Evolutionary conservation across 495 filamentous ascomycete genomes (phyloP).

Genomic region (Penicillium lividum): DNA sequence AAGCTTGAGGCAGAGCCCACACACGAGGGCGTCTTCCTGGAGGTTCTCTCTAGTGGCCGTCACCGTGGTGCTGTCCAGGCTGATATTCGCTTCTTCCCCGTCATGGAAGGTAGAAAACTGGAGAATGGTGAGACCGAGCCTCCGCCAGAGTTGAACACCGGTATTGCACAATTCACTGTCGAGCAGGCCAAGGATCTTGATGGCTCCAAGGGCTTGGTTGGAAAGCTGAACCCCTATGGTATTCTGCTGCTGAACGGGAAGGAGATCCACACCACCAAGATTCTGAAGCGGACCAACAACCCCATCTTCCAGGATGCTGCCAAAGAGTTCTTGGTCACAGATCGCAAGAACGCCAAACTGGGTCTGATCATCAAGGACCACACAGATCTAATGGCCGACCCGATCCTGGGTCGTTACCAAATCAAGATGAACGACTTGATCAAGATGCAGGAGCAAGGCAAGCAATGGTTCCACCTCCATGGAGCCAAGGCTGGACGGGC

Average conservation of each 20-base stretch:
- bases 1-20: slow-evolving; percentile 71
- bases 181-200: slow-evolving; percentile 97
- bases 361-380: slow-evolving; percentile 95
- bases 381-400: slow-evolving; percentile 78
- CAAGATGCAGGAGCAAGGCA: slow-evolving; percentile 85
- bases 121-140: slow-evolving; percentile 77
- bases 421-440: slow-evolving; percentile 94
- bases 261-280: slow-evolving; percentile 80
- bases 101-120: slow-evolving; percentile 69
- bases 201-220: slow-evolving; percentile 82
- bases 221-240: slow-evolving; percentile 87
- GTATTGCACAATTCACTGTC: slow-evolving; percentile 88
- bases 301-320: slow-evolving; percentile 88
- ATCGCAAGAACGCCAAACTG: slow-evolving; percentile 84
- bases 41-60: slow-evolving; percentile 82
- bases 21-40: slow-evolving; percentile 80
- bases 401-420: slow-evolving; percentile 84
- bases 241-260: slow-evolving; percentile 85
- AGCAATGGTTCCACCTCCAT: slow-evolving; percentile 92
- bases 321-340: slow-evolving; percentile 91
- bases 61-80: slow-evolving; percentile 73
- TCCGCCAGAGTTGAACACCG: slow-evolving; percentile 84
- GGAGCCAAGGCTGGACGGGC: slow-evolving; percentile 80
- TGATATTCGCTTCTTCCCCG: slow-evolving; percentile 94
- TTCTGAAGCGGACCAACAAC: slow-evolving; percentile 93